phyloP scores from a whole-genome alignment of 495 filamentous ascomycete species.

The Aspergillus conjunctus region DNA sequence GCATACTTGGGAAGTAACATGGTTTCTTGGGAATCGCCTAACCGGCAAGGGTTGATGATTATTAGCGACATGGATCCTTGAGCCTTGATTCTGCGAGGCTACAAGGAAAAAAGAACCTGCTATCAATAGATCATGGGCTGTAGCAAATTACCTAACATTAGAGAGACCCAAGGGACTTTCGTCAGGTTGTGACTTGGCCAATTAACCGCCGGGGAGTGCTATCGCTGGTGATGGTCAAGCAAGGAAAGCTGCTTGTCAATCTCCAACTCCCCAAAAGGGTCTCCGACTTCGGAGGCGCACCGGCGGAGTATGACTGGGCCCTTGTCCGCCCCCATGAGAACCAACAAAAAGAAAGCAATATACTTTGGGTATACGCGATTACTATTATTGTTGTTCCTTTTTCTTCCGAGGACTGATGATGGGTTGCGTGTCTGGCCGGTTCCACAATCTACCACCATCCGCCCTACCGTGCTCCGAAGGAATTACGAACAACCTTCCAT shows the following conservation, averaged over 20 bases:
- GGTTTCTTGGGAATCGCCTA: not conserved
- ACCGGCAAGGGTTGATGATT: not conserved
- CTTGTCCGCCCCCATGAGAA: not conserved
- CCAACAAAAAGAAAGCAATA: not conserved
- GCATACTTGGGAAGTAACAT: not conserved
- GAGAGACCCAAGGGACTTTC: not conserved
- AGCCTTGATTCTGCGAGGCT: not conserved
- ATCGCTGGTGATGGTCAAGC: not conserved
- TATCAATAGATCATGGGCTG: not conserved
- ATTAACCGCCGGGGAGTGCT: not conserved
- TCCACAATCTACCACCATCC: conserved; percentile 9
- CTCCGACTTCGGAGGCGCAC: conserved; percentile 17
- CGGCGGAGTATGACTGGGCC: not conserved
- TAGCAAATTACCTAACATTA: not conserved
- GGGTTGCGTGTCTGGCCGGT: conserved; percentile 13
- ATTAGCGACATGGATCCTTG: not conserved
- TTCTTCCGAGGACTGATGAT: conserved; percentile 18
- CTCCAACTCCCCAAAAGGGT: conserved; percentile 2
- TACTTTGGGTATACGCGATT: not conserved
- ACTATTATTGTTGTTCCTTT: conserved; percentile 13
- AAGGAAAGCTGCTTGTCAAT: not conserved
- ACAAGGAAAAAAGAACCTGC: not conserved
- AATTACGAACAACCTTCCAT: conserved; percentile 8
- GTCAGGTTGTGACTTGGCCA: not conserved
- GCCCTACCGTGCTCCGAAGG: not conserved